phyloP scores from a whole-genome alignment of 2,329 filamentous ascomycete species.

The Beauveria pseudobassiana region DNA sequence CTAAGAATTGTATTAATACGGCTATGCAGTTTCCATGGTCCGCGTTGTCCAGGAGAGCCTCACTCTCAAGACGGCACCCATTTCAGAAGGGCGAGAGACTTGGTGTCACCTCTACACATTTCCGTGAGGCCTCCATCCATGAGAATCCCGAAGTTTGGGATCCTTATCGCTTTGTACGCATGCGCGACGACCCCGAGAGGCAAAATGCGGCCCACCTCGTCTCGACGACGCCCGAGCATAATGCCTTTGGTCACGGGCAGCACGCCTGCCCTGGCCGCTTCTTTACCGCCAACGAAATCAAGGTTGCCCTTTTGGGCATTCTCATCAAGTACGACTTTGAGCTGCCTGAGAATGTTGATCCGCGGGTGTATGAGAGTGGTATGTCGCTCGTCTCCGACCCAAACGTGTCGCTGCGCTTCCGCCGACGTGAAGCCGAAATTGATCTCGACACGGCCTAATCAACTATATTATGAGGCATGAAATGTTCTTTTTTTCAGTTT shows the following conservation, averaged over 20 bases:
- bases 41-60: conserved; percentile 9
- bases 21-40: conserved; percentile 2
- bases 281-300: conserved; percentile 45
- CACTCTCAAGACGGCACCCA: conserved; percentile 12
- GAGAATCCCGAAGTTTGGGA: conserved; percentile 33
- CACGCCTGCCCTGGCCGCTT: conserved; percentile 48
- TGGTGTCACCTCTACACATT: neutral
- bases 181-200: conserved; percentile 28
- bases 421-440: conserved; percentile 11
- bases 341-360: conserved; percentile 14
- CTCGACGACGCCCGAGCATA: conserved; percentile 38
- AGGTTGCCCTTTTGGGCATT: conserved; percentile 42
- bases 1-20: no score
- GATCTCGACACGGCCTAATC: neutral
- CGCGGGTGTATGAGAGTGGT: conserved; percentile 4
- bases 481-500: no score
- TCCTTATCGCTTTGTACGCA: conserved; percentile 36
- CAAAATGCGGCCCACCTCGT: conserved; percentile 33
- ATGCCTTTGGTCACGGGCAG: conserved; percentile 47
- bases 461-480: no score
- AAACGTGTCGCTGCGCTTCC: conserved; percentile 2
- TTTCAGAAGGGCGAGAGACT: conserved; percentile 5
- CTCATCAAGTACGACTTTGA: conserved; percentile 44
- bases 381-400: conserved; percentile 5
- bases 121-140: conserved; percentile 21